Conservation (phyloP, 345 rosid genomes). For the Arabidopsis thaliana region DNA sequence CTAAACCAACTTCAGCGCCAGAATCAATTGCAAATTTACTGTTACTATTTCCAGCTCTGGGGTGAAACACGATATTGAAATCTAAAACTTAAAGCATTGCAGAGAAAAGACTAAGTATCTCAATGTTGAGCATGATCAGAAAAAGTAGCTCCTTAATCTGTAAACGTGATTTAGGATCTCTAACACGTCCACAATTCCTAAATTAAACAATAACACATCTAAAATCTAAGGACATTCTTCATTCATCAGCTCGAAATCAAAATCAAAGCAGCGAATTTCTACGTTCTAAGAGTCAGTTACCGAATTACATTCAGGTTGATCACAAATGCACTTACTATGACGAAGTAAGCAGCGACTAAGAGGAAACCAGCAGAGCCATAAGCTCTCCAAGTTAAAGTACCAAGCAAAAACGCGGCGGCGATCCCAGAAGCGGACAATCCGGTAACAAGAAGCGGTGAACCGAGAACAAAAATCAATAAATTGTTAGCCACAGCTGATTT, state of each 20-base stretch:
- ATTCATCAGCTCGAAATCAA: background rate
- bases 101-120: background rate
- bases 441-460: conserved; percentile 74
- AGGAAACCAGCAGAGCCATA: conserved; percentile 86
- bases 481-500: conserved; percentile 77
- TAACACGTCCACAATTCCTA: background rate
- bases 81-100: background rate
- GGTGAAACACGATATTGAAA: background rate
- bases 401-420: conserved; percentile 83
- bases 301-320: conserved; percentile 2
- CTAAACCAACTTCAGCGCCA: conserved; percentile 40
- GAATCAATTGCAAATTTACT: background rate
- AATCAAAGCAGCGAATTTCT: background rate
- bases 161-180: background rate
- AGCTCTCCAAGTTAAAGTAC: conserved; percentile 96
- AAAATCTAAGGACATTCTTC: conserved; percentile 8
- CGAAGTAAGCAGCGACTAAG: conserved; percentile 81
- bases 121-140: conserved; percentile 15
- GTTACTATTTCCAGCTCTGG: conserved; percentile 11
- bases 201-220: background rate
- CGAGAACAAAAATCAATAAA: conserved; percentile 70
- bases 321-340: conserved; percentile 52
- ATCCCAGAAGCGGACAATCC: conserved; percentile 86
- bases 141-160: conserved; percentile 1
- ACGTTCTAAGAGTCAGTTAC: background rate